Evolutionary conservation across 1,284 basidiomycete genomes (phyloP).

Genomic region (Pascua guehoae): DNA sequence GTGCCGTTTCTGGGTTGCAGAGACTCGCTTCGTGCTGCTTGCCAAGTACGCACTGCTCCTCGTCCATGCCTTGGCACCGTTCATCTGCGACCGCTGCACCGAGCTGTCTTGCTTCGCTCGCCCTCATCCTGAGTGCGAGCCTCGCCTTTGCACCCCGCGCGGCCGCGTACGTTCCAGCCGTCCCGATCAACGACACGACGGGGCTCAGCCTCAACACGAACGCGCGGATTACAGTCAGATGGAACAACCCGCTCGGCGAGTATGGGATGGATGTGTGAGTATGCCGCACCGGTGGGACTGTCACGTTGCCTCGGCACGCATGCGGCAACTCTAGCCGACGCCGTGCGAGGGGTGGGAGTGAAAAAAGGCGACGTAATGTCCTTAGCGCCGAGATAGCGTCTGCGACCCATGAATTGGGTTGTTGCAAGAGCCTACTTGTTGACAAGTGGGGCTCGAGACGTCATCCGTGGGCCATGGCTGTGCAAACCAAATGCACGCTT

Average conservation of each 20-base stretch:
- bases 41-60: too few relatives aligned
- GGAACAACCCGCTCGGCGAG: conserved; percentile 53
- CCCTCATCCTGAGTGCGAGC: background rate
- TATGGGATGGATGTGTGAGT: conserved; percentile 41
- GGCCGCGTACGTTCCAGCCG: conserved; percentile 59
- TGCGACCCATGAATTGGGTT: too few relatives aligned
- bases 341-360: too few relatives aligned
- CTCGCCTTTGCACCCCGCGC: conserved; percentile 8
- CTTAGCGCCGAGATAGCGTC: too few relatives aligned
- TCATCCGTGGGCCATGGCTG: background rate
- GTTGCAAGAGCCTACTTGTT: too few relatives aligned
- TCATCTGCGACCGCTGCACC: too few relatives aligned
- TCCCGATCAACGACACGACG: conserved; percentile 62
- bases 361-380: too few relatives aligned
- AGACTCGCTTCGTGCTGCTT: too few relatives aligned
- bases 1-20: too few relatives aligned
- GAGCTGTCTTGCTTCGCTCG: background rate
- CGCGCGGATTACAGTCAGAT: conserved; percentile 58
- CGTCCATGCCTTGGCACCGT: too few relatives aligned
- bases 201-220: conserved; percentile 43
- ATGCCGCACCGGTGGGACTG: background rate
- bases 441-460: background rate
- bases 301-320: too few relatives aligned
- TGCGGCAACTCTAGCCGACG: too few relatives aligned
- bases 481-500: background rate